These are phyloP conservation scores for Pueraria montana DNA, from an alignment of 306 rosid genomes.

Conservation along the genomic window DNA sequence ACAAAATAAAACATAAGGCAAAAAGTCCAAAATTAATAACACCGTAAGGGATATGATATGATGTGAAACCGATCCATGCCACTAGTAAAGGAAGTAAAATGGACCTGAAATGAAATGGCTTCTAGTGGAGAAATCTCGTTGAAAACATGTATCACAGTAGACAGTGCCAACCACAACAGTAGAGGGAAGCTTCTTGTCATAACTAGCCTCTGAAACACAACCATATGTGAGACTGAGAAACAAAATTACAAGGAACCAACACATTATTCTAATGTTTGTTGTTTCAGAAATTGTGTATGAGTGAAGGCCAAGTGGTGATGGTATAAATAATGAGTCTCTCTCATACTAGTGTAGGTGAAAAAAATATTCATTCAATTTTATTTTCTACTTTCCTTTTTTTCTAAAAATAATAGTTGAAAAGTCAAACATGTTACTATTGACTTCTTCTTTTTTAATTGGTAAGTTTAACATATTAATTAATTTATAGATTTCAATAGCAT, in stretches of 20 bases:
- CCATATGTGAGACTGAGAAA: slow-evolving; percentile 54
- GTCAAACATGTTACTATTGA: too few relatives aligned
- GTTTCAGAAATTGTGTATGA: background rate
- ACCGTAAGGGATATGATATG: background rate
- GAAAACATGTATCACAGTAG: slow-evolving; percentile 86
- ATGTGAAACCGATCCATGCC: background rate
- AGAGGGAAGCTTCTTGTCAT: slow-evolving; percentile 53
- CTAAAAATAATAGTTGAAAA: background rate
- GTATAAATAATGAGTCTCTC: too few relatives aligned
- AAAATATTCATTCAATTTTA: too few relatives aligned
- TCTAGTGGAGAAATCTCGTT: slow-evolving; percentile 52
- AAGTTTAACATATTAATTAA: too few relatives aligned
- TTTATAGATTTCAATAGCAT: too few relatives aligned
- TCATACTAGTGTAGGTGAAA: too few relatives aligned
- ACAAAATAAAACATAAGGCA: background rate
- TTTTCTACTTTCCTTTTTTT: too few relatives aligned
- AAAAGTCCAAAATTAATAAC: background rate
- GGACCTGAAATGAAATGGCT: slow-evolving; percentile 83
- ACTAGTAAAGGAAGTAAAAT: background rate
- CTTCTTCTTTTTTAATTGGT: too few relatives aligned
- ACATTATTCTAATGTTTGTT: slow-evolving; percentile 46
- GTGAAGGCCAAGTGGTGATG: too few relatives aligned
- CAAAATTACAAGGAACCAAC: slow-evolving; percentile 57
- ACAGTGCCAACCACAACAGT: slow-evolving; percentile 78
- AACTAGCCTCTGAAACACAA: slow-evolving; percentile 57